Evolutionary conservation across 306 rosid genomes (phyloP).

Genomic region (Prunus mira): DNA sequence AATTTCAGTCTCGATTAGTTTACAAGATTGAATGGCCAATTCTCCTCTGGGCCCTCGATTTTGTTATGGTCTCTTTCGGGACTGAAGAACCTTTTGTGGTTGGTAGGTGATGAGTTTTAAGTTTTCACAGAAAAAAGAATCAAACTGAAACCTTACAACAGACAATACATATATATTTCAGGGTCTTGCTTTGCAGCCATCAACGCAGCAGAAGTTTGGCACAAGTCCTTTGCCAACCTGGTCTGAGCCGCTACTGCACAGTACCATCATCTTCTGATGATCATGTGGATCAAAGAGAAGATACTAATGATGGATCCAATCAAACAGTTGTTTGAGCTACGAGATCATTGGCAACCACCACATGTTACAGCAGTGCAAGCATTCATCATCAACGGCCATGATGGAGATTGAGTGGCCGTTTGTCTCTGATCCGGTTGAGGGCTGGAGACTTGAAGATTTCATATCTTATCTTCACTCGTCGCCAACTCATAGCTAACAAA

Average conservation of each 20-base stretch:
- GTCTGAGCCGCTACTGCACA: slow-evolving; percentile 49
- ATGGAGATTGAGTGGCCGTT: slow-evolving; percentile 45
- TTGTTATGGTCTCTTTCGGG: too few species aligned
- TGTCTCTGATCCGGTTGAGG: slow-evolving; percentile 50
- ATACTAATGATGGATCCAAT: slow-evolving; percentile 40
- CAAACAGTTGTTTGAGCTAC: slow-evolving; percentile 39
- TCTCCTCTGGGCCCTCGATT: too few species aligned
- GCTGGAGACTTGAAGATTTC: slow-evolving; percentile 36
- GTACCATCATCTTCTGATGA: not conserved
- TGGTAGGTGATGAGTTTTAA: too few species aligned
- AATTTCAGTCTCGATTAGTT: too few species aligned
- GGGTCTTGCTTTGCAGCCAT: not conserved
- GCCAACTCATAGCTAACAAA: slow-evolving; percentile 36
- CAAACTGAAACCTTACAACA: not conserved
- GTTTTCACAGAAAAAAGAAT: not conserved
- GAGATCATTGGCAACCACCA: slow-evolving; percentile 38
- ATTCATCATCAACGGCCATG: not conserved
- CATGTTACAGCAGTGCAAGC: slow-evolving; percentile 43
- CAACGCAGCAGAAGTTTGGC: slow-evolving; percentile 34
- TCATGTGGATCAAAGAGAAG: slow-evolving; percentile 52
- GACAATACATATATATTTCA: not conserved
- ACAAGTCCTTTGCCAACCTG: slow-evolving; percentile 45
- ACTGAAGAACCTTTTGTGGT: too few species aligned
- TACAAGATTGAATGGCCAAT: too few species aligned
- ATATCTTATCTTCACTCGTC: slow-evolving; percentile 19